A percentile compares a stretch with the other conserved stretches of the same genome.
These are phyloP conservation scores for Ziziphus jujuba DNA, from an alignment of 306 rosid species.

Conservation along the genomic window DNA sequence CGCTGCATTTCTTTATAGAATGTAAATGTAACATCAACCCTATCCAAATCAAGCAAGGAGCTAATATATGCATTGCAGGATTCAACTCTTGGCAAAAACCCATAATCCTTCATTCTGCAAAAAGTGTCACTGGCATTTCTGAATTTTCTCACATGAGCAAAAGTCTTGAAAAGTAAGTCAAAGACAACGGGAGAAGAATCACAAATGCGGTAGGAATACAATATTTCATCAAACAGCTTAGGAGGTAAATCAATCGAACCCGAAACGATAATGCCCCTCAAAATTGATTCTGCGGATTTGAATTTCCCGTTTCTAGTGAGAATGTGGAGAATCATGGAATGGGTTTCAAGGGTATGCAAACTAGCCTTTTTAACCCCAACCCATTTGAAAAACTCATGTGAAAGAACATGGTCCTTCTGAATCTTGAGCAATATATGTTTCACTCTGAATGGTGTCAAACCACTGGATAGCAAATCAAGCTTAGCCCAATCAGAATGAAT, in stretches of 20 bases:
- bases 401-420: conserved; percentile 62
- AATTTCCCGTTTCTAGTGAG: conserved; percentile 66
- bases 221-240: conserved; percentile 53
- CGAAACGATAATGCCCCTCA: conserved; percentile 40
- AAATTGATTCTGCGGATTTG: conserved; percentile 49
- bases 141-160: conserved; percentile 61
- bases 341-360: conserved; percentile 55
- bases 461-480: conserved; percentile 45
- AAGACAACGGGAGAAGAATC: conserved; percentile 69
- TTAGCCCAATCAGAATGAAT: conserved; percentile 78
- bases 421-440: conserved; percentile 59
- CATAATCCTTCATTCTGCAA: conserved; percentile 65
- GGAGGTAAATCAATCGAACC: conserved; percentile 39
- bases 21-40: conserved; percentile 50
- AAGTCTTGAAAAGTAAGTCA: conserved; percentile 76
- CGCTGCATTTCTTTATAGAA: conserved; percentile 56
- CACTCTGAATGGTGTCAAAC: conserved; percentile 58
- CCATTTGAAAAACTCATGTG: conserved; percentile 76
- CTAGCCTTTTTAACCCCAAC: conserved; percentile 46
- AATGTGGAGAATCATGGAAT: conserved; percentile 59
- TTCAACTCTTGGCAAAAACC: conserved; percentile 62
- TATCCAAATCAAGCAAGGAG: conserved; percentile 53
- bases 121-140: conserved; percentile 61
- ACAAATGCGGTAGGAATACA: conserved; percentile 55
- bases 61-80: conserved; percentile 78